A percentile compares a stretch with the other conserved stretches of the same genome.
phyloP scores from a whole-genome alignment of 169 alveolate species.

The Plasmodium cynomolgi region DNA sequence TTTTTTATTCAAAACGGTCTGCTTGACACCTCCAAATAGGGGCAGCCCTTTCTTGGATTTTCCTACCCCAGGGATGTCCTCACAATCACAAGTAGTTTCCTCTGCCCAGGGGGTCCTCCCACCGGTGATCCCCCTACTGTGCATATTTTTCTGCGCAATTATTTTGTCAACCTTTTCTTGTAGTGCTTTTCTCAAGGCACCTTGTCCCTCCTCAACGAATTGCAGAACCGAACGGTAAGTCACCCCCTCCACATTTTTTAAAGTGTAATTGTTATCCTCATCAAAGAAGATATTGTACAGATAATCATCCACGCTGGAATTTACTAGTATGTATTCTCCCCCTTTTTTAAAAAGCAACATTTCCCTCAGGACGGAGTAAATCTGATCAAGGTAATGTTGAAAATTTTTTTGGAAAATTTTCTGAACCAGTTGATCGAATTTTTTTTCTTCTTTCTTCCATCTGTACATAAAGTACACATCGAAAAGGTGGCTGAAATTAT shows the following conservation, averaged over 20 bases:
- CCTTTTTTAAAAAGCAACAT: conserved; percentile 3
- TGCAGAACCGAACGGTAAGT: not conserved
- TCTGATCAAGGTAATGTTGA: conserved; percentile 17
- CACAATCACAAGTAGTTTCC: not conserved
- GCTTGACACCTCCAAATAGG: not conserved
- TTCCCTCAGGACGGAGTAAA: conserved; percentile 15
- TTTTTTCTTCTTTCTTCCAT: conserved; percentile 43
- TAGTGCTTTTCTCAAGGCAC: not conserved
- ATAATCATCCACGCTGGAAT: conserved; percentile 29
- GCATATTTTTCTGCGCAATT: conserved; percentile 16
- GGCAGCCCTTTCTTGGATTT: not conserved
- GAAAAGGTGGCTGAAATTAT: conserved; percentile 32
- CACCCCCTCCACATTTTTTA: conserved; percentile 8
- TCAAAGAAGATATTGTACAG: conserved; percentile 42
- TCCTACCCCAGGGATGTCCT: not conserved
- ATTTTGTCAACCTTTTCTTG: conserved; percentile 9
- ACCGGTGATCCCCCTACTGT: not conserved
- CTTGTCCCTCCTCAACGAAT: conserved; percentile 35
- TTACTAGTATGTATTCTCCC: conserved; percentile 24
- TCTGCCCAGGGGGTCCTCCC: not conserved
- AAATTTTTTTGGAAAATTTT: conserved; percentile 51
- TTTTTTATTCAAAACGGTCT: not conserved
- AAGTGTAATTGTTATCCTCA: not conserved
- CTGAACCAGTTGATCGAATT: conserved; percentile 18
- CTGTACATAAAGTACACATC: conserved; percentile 57